Base-by-base conservation (phyloP, 345 rosid genomes). In the Kandelia obovata region DNA sequence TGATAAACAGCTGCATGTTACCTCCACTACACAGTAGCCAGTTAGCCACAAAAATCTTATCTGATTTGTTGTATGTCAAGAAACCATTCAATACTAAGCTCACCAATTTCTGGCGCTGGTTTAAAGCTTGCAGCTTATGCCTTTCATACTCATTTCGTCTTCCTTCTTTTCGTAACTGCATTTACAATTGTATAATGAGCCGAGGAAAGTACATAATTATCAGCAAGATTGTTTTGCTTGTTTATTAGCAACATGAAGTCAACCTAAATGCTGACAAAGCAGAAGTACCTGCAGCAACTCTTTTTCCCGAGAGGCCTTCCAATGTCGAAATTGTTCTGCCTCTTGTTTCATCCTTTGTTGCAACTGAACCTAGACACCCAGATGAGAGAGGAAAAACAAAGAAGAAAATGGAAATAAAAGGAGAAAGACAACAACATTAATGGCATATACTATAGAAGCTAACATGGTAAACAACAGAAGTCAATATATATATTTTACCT, bases 81-180 rank as follows among this genome's bases (percentile, higher is more conserved):
- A 39, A 39, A 39, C 16, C 47, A 39, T 39, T 39, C 16, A 11
- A 39, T 11, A 13, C 60, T 49, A 34, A 21, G 62, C 78, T 81
- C 73, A 92, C 97, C 99, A 90, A 71, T 85, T 90, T 95, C 85
- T 95, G 98, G 58, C 99, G 96, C 81, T 95, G 98, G 79, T 95
- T 92, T 69, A 95, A 70, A 77, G 98, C 85, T 83, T 92, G 99
- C 77, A 95, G 81, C 76, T 92, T 95, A 77, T 95, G 99, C 83
- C 98, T 89, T 85, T 95, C 99, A 74, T 90, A 92, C 78, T 95
- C 99, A 65, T 91, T 95, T 84, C 92, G 90, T 69, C 99, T 82
- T 69, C 98, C 99, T 75, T 95, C 98, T 82, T 95, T 95, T 66
- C 89, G 84, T 70, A 95, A 80, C 99, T 95, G 89, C 70, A 70